These are phyloP conservation scores for Mortierella sp. DNA, from an alignment of 371 early-diverging fungal species.

Conservation along the genomic window DNA sequence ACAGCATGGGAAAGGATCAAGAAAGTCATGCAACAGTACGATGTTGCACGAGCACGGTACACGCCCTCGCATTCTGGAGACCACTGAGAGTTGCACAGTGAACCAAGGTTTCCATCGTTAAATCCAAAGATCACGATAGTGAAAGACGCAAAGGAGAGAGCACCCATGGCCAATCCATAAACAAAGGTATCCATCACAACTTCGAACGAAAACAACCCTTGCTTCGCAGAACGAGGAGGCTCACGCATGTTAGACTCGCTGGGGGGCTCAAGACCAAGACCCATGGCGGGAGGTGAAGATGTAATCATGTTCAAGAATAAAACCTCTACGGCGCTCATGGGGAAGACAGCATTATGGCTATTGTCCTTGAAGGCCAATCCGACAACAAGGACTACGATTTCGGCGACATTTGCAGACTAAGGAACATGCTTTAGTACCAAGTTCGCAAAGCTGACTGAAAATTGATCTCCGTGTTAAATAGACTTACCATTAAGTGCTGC, in stretches of 20 bases:
- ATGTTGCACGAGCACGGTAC: conserved; percentile 81
- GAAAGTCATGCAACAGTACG: conserved; percentile 76
- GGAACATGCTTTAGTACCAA: neutral
- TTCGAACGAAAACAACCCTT: conserved; percentile 77
- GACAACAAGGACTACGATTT: conserved; percentile 76
- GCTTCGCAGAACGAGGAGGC: conserved; percentile 79
- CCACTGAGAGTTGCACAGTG: conserved; percentile 73
- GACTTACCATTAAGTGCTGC: conserved; percentile 73
- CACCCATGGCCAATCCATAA: conserved; percentile 81
- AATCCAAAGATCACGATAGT: conserved; percentile 73
- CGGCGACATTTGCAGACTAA: conserved; percentile 71
- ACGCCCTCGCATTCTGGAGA: conserved; percentile 70
- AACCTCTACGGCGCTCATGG: conserved; percentile 87
- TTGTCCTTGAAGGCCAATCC: conserved; percentile 78
- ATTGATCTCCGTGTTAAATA: neutral
- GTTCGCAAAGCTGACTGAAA: neutral
- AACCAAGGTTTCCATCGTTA: conserved; percentile 68
- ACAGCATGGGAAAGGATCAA: conserved; percentile 78
- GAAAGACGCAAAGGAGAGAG: conserved; percentile 78
- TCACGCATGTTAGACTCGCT: conserved; percentile 86
- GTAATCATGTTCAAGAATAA: conserved; percentile 92
- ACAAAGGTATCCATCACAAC: conserved; percentile 78
- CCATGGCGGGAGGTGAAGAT: conserved; percentile 87
- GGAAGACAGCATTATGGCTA: conserved; percentile 71
- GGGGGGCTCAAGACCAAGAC: conserved; percentile 87